A percentile compares a stretch with the other conserved stretches of the same genome.
Evolutionary conservation across 495 filamentous ascomycete species (phyloP).

Genomic region (Penicillium psychrofluorescens): DNA sequence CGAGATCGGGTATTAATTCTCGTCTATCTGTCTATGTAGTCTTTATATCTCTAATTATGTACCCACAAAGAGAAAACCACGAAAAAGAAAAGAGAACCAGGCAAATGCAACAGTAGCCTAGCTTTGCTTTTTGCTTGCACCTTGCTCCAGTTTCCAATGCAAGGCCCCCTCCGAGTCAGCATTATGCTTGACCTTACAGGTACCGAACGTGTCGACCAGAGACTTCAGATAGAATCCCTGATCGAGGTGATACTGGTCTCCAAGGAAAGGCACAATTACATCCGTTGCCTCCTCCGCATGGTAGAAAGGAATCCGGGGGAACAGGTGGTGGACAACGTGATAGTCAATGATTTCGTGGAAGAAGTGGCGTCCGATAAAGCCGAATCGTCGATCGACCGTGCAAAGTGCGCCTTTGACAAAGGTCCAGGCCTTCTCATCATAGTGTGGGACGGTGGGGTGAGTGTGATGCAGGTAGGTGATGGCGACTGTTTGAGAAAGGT

Average conservation of each 20-base stretch:
- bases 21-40: no score
- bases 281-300: constrained; percentile 82
- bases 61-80: no score
- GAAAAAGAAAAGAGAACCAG: not conserved
- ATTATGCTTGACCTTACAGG: constrained; percentile 12
- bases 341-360: constrained; percentile 91
- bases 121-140: constrained; percentile 9
- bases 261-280: constrained; percentile 78
- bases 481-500: constrained; percentile 41
- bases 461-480: constrained; percentile 92
- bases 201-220: constrained; percentile 10
- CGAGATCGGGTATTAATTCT: no score
- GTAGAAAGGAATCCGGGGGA: constrained; percentile 83
- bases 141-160: constrained; percentile 9
- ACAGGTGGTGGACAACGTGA: constrained; percentile 85
- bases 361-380: constrained; percentile 78
- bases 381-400: constrained; percentile 84
- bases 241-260: constrained; percentile 59
- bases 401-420: constrained; percentile 79
- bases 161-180: constrained; percentile 10
- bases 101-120: constrained; percentile 5
- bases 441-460: constrained; percentile 80
- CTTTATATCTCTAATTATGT: no score
- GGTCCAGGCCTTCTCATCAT: constrained; percentile 68
- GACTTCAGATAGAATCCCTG: constrained; percentile 13